A percentile compares a stretch with the other conserved stretches of the same genome.
Conservation (phyloP, 495 filamentous ascomycete genomes). For the Pyrenula aspistea region DNA sequence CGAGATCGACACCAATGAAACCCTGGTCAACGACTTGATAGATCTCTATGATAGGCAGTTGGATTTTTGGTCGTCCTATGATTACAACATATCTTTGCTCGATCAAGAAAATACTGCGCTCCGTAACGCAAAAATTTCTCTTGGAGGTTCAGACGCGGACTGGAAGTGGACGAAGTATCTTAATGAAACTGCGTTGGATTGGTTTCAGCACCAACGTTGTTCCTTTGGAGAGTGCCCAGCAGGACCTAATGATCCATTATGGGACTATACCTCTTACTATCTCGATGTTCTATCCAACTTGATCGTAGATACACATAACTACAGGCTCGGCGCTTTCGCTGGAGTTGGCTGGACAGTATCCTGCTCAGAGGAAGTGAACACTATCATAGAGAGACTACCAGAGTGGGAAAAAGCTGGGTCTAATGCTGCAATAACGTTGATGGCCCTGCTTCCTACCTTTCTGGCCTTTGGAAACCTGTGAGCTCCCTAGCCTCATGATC, state of each 20-base stretch:
- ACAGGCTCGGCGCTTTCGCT: constrained; percentile 5
- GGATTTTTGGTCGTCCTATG: background rate
- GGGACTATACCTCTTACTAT: background rate
- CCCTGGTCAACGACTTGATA: background rate
- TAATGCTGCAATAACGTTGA: constrained; percentile 8
- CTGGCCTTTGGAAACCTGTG: constrained; percentile 8
- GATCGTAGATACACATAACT: background rate
- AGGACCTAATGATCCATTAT: background rate
- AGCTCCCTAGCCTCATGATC: background rate
- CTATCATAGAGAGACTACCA: constrained; percentile 1
- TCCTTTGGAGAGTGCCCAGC: background rate
- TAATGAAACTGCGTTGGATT: background rate
- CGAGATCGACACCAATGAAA: background rate
- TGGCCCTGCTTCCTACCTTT: constrained; percentile 11
- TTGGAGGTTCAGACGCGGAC: background rate
- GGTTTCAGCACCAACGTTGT: background rate
- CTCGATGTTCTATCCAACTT: background rate
- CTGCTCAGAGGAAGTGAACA: constrained; percentile 4
- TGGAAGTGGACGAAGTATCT: background rate
- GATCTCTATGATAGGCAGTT: background rate
- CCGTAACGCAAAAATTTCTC: background rate
- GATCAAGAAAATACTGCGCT: background rate
- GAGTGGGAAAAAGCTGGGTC: constrained; percentile 9
- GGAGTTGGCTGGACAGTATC: constrained; percentile 3
- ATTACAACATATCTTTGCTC: background rate